These are phyloP conservation scores for Lyophyllum shimeji DNA, from an alignment of 768 basidiomycete genomes.

Conservation along the genomic window DNA sequence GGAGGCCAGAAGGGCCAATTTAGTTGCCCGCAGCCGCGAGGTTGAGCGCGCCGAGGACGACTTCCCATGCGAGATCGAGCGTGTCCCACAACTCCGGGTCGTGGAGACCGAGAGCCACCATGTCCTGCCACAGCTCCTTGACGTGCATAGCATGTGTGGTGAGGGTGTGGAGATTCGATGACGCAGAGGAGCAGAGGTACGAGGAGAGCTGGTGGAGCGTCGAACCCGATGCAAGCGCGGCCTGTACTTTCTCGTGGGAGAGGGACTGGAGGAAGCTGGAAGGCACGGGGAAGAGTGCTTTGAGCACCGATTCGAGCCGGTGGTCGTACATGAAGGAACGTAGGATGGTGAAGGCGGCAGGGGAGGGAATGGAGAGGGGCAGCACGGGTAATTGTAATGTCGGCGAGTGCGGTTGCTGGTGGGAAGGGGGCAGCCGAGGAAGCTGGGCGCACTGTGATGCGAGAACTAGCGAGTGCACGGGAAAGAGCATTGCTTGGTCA, in stretches of 20 bases:
- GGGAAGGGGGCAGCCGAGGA: slow-evolving; percentile 45
- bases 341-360: slow-evolving; percentile 64
- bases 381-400: slow-evolving; percentile 62
- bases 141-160: slow-evolving; percentile 64
- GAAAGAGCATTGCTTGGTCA: slow-evolving; percentile 51
- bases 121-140: slow-evolving; percentile 80
- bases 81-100: slow-evolving; percentile 77
- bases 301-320: slow-evolving; percentile 56
- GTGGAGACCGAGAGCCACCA: slow-evolving; percentile 69
- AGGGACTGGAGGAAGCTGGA: slow-evolving; percentile 41
- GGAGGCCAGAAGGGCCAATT: slow-evolving; percentile 2
- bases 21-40: slow-evolving; percentile 40
- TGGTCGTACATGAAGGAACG: slow-evolving; percentile 74
- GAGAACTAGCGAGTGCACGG: slow-evolving; percentile 62
- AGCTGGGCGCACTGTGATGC: slow-evolving; percentile 60
- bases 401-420: slow-evolving; percentile 23
- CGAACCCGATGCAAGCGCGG: slow-evolving; percentile 44
- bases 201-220: slow-evolving; percentile 55
- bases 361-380: slow-evolving; percentile 72
- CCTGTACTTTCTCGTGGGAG: slow-evolving; percentile 42
- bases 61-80: slow-evolving; percentile 79
- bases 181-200: slow-evolving; percentile 49
- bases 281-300: slow-evolving; percentile 61
- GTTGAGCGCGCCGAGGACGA: slow-evolving; percentile 59
- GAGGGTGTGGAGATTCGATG: slow-evolving; percentile 41